These are phyloP conservation scores for Sodiomyces alkalinus DNA, from an alignment of 2,329 filamentous ascomycete genomes.

Conservation along the genomic window DNA sequence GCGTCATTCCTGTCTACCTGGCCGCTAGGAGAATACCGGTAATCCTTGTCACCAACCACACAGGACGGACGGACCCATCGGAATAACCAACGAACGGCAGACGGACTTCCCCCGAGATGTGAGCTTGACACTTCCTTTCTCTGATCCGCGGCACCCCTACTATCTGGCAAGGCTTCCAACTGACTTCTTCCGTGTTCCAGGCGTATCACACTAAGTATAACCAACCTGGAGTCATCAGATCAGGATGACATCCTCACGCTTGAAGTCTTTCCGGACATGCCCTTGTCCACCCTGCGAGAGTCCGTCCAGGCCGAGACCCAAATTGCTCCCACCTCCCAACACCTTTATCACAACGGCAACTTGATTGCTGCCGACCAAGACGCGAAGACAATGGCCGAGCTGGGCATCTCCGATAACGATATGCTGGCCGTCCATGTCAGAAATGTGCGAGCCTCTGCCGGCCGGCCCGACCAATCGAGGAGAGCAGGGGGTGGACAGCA, in stretches of 20 bases:
- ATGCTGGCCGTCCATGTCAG: constrained; percentile 80
- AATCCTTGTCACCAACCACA: no score
- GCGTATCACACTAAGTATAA: constrained; percentile 79
- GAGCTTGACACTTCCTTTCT: not conserved
- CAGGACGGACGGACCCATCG: no score
- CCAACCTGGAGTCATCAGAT: constrained; percentile 47
- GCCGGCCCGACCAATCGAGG: constrained; percentile 17
- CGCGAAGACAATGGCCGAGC: constrained; percentile 64
- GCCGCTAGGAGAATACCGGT: no score
- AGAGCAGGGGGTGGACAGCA: constrained; percentile 15
- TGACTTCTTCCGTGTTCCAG: constrained; percentile 28
- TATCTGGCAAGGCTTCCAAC: not conserved
- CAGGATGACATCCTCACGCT: constrained; percentile 67
- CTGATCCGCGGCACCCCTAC: not conserved
- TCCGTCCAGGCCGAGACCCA: constrained; percentile 73
- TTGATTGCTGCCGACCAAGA: constrained; percentile 53
- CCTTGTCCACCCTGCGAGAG: constrained; percentile 70
- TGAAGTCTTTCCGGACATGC: constrained; percentile 71
- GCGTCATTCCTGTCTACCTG: no score
- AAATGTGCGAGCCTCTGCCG: constrained; percentile 27
- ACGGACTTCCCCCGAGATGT: no score
- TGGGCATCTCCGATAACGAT: constrained; percentile 73
- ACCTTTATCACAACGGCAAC: constrained; percentile 81
- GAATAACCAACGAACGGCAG: no score
- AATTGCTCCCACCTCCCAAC: constrained; percentile 58